These are phyloP conservation scores for Calvatia gigantea DNA, from an alignment of 768 basidiomycete species.

Conservation along the genomic window DNA sequence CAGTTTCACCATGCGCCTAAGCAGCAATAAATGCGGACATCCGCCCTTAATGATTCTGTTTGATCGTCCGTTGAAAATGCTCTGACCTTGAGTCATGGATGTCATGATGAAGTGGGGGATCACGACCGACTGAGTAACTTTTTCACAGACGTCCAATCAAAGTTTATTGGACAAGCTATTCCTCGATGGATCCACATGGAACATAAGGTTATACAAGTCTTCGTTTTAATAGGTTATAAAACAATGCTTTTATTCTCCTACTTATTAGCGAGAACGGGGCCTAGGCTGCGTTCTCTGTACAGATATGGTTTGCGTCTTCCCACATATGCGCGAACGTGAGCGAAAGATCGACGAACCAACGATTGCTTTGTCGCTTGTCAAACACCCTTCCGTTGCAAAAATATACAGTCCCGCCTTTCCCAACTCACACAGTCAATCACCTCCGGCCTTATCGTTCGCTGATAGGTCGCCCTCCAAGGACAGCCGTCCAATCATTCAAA, in stretches of 20 bases:
- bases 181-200: too few species aligned
- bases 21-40: conserved; percentile 23
- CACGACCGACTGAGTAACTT: neutral
- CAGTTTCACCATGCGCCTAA: conserved; percentile 57
- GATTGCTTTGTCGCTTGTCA: neutral
- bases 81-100: neutral
- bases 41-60: neutral
- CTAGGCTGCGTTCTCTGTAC: neutral
- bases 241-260: too few species aligned
- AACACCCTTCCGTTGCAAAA: neutral
- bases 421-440: neutral
- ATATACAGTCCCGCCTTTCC: neutral
- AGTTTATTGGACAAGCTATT: neutral
- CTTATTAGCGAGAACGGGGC: too few species aligned
- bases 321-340: neutral
- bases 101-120: neutral
- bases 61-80: neutral
- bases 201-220: too few species aligned
- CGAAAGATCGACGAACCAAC: conserved; percentile 3
- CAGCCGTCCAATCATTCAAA: neutral
- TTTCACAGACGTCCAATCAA: neutral
- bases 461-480: conserved; percentile 2
- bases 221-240: too few species aligned
- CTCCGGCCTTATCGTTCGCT: neutral
- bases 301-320: neutral